Base-by-base conservation (phyloP, 257 asterid species). In the Striga asiatica region DNA sequence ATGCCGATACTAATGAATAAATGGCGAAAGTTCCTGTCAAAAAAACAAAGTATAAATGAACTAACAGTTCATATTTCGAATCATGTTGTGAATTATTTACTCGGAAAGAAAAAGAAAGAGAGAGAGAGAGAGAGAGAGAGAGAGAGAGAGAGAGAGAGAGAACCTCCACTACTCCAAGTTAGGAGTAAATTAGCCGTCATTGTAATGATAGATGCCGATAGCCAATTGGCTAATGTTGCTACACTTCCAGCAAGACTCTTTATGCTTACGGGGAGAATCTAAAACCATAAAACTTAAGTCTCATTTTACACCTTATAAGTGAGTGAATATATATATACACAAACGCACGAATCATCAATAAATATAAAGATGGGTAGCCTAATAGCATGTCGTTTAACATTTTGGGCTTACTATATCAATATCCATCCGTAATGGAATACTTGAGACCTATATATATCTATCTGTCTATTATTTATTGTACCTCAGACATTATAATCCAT, bases 401-500 rank as follows among this genome's bases (percentile, higher is more conserved):
- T n/a, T n/a, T n/a, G n/a, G n/a, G n/a, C n/a, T n/a, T n/a, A n/a
- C n/a, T n/a, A n/a, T n/a, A n/a, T n/a, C n/a, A n/a, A n/a, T n/a
- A n/a, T n/a, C n/a, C n/a, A n/a, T n/a, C n/a, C n/a, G n/a, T n/a
- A n/a, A n/a, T n/a, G n/a, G n/a, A n/a, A n/a, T n/a, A n/a, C n/a
- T n/a, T n/a, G n/a, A n/a, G n/a, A n/a, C n/a, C n/a, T n/a, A n/a
- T n/a, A n/a, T n/a, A n/a, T n/a, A n/a, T n/a, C n/a, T n/a, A n/a
- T n/a, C n/a, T n/a, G n/a, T n/a, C n/a, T n/a, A n/a, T 14, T 11
- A 46, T 23, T 41, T 39, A 23, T 17, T 68, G 39, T 85, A 88
- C 95, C 94, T 89, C 95, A 16, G 95, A 85, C 97, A 89, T 85
- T 66, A 85, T 85, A 57, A 89, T 58, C 95, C 95, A 89, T 5